Percentiles rank a stretch among this genome's conserved stretches.
Conservation (phyloP, 1,284 basidiomycete genomes). For the Chondrostereum purpureum region DNA sequence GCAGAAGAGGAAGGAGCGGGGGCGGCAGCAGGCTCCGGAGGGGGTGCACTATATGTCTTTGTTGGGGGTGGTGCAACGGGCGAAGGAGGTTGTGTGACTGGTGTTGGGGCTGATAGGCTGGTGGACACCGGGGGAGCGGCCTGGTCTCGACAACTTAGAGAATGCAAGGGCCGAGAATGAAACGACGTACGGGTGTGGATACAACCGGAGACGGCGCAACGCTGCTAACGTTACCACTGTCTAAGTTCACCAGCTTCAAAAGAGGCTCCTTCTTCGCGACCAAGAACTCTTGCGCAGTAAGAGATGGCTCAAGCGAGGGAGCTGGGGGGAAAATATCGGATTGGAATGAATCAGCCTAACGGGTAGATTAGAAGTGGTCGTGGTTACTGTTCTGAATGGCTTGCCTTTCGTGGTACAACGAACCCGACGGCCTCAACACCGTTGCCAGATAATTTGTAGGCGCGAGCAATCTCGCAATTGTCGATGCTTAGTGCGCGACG, state of each 20-base stretch:
- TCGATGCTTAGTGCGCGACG: conserved; percentile 81
- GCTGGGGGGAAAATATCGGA: conserved; percentile 94
- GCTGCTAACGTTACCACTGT: conserved; percentile 7
- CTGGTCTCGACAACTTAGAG: no score
- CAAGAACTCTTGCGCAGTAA: conserved; percentile 85
- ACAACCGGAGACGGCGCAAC: conserved; percentile 22
- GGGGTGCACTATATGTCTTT: conserved; percentile 18
- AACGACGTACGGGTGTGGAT: conserved; percentile 16
- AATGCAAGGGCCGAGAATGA: no score
- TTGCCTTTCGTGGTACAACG: conserved; percentile 85
- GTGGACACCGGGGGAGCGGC: conserved; percentile 21
- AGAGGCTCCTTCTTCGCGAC: conserved; percentile 66
- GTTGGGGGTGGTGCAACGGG: conserved; percentile 20
- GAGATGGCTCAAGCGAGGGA: conserved; percentile 72
- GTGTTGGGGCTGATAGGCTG: conserved; percentile 25
- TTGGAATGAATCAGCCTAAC: conserved; percentile 80
- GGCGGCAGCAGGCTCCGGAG: conserved; percentile 17
- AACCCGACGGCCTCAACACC: conserved; percentile 88
- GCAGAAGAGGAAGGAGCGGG: conserved; percentile 11
- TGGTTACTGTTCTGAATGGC: conserved; percentile 12
- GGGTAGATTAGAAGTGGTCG: conserved; percentile 2
- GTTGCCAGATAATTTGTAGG: conserved; percentile 81
- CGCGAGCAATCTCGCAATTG: conserved; percentile 94
- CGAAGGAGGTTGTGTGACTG: conserved; percentile 23
- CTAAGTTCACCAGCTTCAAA: conserved; percentile 60